Conservation (phyloP, 495 filamentous ascomycete genomes). For the Annulohypoxylon bovei region DNA sequence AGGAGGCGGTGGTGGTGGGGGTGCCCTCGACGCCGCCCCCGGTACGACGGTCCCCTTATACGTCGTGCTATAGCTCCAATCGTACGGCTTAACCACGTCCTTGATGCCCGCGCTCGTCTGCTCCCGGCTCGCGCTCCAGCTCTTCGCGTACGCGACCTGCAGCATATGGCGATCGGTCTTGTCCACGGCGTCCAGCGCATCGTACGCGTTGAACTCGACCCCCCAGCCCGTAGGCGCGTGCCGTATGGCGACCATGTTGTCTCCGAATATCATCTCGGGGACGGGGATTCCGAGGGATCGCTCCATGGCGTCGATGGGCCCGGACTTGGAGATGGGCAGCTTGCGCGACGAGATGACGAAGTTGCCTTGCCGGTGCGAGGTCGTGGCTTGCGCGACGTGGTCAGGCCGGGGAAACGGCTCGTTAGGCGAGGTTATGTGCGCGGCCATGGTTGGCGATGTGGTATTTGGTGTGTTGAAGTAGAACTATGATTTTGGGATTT, state of each 20-base stretch:
- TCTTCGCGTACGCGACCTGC: slow-evolving; percentile 88
- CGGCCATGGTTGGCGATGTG: slow-evolving; percentile 12
- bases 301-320: slow-evolving; percentile 88
- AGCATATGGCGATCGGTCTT: slow-evolving; percentile 91
- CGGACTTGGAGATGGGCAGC: slow-evolving; percentile 90
- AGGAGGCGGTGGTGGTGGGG: slow-evolving; percentile 3
- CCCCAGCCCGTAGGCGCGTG: slow-evolving; percentile 76
- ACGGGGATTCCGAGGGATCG: slow-evolving; percentile 80
- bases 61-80: slow-evolving; percentile 94
- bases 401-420: slow-evolving; percentile 52
- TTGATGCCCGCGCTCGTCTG: slow-evolving; percentile 87
- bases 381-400: slow-evolving; percentile 51
- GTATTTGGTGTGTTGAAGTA: background rate
- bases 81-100: slow-evolving; percentile 93
- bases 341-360: slow-evolving; percentile 83
- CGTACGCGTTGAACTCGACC: slow-evolving; percentile 82
- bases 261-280: slow-evolving; percentile 99
- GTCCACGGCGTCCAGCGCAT: slow-evolving; percentile 88
- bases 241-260: slow-evolving; percentile 81
- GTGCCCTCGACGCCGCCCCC: background rate
- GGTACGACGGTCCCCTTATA: slow-evolving; percentile 73
- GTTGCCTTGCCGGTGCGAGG: slow-evolving; percentile 62
- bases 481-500: too few relatives aligned
- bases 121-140: slow-evolving; percentile 89
- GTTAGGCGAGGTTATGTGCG: slow-evolving; percentile 51